Evolutionary conservation across 2,329 filamentous ascomycete genomes (phyloP).

Genomic region (Penicillium thymicola): DNA sequence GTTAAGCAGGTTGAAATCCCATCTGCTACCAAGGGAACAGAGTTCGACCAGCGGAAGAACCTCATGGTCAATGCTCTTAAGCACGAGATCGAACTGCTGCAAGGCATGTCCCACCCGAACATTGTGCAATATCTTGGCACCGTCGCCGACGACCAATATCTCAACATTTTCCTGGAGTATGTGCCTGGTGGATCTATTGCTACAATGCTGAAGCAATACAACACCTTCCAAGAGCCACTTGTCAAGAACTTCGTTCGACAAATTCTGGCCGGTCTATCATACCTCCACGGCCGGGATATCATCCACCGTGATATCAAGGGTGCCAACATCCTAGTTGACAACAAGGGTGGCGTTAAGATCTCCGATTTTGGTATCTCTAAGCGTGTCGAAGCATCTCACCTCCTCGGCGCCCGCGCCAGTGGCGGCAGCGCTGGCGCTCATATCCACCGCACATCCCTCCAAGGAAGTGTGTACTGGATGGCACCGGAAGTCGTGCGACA

Average conservation of each 20-base stretch:
- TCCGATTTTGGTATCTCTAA: constrained; percentile 99
- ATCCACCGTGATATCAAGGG: constrained; percentile 99
- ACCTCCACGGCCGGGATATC: constrained; percentile 90
- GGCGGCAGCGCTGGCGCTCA: constrained; percentile 38
- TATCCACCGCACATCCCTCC: constrained; percentile 67
- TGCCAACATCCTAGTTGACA: constrained; percentile 97
- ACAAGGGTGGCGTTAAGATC: constrained; percentile 98
- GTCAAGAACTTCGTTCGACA: constrained; percentile 96
- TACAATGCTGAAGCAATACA: constrained; percentile 98
- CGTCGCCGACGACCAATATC: constrained; percentile 81
- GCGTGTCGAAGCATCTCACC: constrained; percentile 87
- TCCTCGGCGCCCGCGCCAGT: constrained; percentile 54
- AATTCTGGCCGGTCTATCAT: constrained; percentile 87
- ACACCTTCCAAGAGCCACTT: constrained; percentile 85
- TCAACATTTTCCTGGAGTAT: constrained; percentile 99
- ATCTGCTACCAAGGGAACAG: constrained; percentile 69
- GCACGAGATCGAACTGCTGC: constrained; percentile 89
- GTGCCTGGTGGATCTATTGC: constrained; percentile 96
- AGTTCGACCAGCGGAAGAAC: constrained; percentile 87
- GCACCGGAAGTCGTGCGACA: constrained; percentile 97
- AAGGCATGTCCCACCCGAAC: constrained; percentile 91
- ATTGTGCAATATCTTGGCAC: constrained; percentile 98
- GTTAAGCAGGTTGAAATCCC: constrained; percentile 97
- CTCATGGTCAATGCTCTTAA: constrained; percentile 97
- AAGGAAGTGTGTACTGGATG: constrained; percentile 99